Evolutionary conservation across 1,139 yeast genomes (phyloP).

Genomic region (Diutina mesorugosa): DNA sequence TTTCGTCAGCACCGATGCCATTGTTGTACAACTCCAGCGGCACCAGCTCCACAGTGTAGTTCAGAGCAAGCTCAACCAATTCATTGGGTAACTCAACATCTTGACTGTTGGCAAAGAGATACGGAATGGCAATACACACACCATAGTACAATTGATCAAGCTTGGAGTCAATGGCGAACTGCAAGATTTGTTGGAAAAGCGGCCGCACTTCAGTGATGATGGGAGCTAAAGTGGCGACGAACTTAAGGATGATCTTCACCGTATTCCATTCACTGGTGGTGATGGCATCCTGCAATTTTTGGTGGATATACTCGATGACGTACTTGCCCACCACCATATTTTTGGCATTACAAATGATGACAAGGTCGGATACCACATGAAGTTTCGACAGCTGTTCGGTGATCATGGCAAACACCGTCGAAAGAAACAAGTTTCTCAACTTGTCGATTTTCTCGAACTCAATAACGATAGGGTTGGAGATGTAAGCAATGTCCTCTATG

Average conservation of each 20-base stretch:
- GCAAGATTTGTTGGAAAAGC: slow-evolving; percentile 42
- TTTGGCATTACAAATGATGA: slow-evolving; percentile 55
- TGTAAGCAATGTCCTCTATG: slow-evolving; percentile 43
- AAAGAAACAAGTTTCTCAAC: slow-evolving; percentile 45
- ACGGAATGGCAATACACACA: slow-evolving; percentile 59
- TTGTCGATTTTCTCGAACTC: slow-evolving; percentile 58
- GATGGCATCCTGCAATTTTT: slow-evolving; percentile 43
- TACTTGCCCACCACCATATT: slow-evolving; percentile 59
- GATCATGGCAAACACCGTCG: slow-evolving; percentile 56
- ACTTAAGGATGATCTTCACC: slow-evolving; percentile 58
- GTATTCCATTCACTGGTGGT: slow-evolving; percentile 60
- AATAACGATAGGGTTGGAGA: slow-evolving; percentile 51
- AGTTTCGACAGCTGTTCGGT: slow-evolving; percentile 88
- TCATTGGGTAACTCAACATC: neutral
- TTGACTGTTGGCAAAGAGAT: slow-evolving; percentile 36
- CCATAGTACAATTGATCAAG: slow-evolving; percentile 62
- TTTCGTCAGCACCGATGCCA: slow-evolving; percentile 4
- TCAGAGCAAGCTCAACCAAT: neutral
- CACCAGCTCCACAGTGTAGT: slow-evolving; percentile 10
- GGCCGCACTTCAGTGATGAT: slow-evolving; percentile 41
- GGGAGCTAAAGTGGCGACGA: slow-evolving; percentile 54
- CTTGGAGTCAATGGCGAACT: slow-evolving; percentile 44
- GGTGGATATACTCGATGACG: slow-evolving; percentile 57
- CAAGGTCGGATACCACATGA: slow-evolving; percentile 54
- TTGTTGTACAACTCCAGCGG: slow-evolving; percentile 10